Conservation (phyloP, 2,329 filamentous ascomycete species). For the Colletotrichum shisoi region DNA sequence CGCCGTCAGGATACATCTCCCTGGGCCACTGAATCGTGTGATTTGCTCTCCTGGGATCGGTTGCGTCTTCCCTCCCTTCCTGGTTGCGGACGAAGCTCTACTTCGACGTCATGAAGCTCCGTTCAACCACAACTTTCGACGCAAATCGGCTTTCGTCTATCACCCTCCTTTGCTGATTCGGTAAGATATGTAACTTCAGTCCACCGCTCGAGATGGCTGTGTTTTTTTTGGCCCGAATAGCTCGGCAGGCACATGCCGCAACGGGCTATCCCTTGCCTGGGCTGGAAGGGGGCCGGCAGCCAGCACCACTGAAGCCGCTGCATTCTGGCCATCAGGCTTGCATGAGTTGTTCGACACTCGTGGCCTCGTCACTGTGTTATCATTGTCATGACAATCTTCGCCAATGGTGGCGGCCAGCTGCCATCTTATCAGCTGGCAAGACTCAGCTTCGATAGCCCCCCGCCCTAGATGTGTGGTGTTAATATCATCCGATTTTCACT, state of each 20-base stretch:
- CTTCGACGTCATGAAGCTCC: constrained; percentile 2
- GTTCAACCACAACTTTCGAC: neutral
- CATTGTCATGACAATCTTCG: neutral
- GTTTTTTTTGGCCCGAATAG: constrained; percentile 8
- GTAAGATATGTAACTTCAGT: neutral
- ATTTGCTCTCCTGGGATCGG: constrained; percentile 10
- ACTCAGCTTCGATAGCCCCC: constrained; percentile 2
- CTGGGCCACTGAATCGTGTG: neutral
- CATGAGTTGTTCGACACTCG: constrained; percentile 20
- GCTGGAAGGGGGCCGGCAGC: neutral
- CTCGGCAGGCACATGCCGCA: constrained; percentile 17
- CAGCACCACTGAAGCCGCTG: constrained; percentile 27
- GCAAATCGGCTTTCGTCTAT: neutral
- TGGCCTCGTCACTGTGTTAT: neutral
- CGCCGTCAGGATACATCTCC: constrained; percentile 13
- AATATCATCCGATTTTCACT: neutral
- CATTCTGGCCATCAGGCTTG: constrained; percentile 31
- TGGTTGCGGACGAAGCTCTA: constrained; percentile 17
- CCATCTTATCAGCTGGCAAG: constrained; percentile 16
- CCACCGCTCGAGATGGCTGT: constrained; percentile 3
- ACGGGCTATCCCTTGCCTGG: constrained; percentile 22
- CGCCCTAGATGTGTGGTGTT: constrained; percentile 5
- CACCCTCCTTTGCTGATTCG: neutral
- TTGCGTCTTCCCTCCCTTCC: neutral
- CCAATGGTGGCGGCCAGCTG: neutral